Base-by-base conservation (phyloP, 1,284 basidiomycete species). In the Bondarzewia mesenterica region DNA sequence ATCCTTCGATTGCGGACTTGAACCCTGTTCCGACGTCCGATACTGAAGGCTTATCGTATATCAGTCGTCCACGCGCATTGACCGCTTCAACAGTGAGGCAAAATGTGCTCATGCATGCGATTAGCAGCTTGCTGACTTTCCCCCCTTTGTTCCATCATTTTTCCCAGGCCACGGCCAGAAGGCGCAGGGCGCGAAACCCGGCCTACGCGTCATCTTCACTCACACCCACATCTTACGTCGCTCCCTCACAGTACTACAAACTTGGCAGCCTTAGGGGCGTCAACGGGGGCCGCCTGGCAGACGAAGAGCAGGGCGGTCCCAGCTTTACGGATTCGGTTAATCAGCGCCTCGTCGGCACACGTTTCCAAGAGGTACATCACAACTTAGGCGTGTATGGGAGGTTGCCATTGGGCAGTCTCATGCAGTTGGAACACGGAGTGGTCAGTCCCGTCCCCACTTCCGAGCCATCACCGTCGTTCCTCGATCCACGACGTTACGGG, bases 221-320 rank as follows among this genome's bases (percentile, higher is more conserved):
- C 14, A 74, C 80, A 4, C 84, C 84, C 3, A 83, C 80, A 4
- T 82, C 83, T 3, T 88, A 85, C 57, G 78, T 87, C 14, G 83
- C 83, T n/a, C 85, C 85, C 12, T 86, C 82, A 4, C 76, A 80
- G 48, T 88, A 84, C 60, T 88, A 88, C 67, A 81, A 82, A 57
- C 73, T 88, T 29, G 72, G 79, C 32, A 70, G 73, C 26, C 69
- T 86, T 3, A 72, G 69, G 50, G 82, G 80, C 10, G 69, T 86
- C 29, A 80, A 67, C 47, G 77, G 75, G n/a, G 80, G 80, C 5
- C 70, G 74, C 20, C 77, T 82, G 50, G 66, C 73, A 12, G 73
- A 75, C 48, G 56, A 55, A 5, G 60, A 60, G 25, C 48, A 46
- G 36, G 12, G 12, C 10, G 65, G 69, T 40, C 66, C 71, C 22